These are phyloP conservation scores for Candida sojae DNA, from an alignment of 1,139 yeast genomes.

Conservation along the genomic window DNA sequence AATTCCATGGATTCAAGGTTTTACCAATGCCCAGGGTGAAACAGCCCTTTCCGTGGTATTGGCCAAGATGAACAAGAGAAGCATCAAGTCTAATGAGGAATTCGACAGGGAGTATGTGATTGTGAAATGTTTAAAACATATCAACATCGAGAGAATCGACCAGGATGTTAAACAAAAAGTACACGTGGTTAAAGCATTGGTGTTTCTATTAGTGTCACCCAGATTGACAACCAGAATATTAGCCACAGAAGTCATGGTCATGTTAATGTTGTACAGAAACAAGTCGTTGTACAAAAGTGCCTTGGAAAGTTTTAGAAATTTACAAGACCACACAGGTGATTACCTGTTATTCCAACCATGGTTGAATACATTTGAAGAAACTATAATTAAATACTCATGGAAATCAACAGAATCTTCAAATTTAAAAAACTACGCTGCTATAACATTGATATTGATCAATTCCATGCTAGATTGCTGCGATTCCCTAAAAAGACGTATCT, in stretches of 20 bases:
- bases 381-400: conserved; percentile 27
- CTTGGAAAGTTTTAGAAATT: conserved; percentile 32
- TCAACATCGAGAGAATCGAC: conserved; percentile 14
- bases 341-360: conserved; percentile 43
- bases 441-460: conserved; percentile 47
- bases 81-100: conserved; percentile 48
- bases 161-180: conserved; percentile 25
- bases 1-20: conserved; percentile 33
- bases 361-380: conserved; percentile 39
- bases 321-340: conserved; percentile 41
- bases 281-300: conserved; percentile 27
- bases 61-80: conserved; percentile 40
- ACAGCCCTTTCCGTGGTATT: conserved; percentile 45
- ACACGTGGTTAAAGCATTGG: conserved; percentile 37
- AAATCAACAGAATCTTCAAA: conserved; percentile 16
- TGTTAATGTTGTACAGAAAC: conserved; percentile 30
- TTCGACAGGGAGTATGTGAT: conserved; percentile 43
- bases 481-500: conserved; percentile 29
- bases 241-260: conserved; percentile 46
- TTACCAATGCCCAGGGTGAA: conserved; percentile 45
- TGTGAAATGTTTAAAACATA: conserved; percentile 39
- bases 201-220: conserved; percentile 43
- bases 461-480: conserved; percentile 41
- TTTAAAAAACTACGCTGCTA: conserved; percentile 43
- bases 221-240: conserved; percentile 41